Base-by-base conservation (phyloP, 2,329 filamentous ascomycete species). In the Meredithiella fracta region DNA sequence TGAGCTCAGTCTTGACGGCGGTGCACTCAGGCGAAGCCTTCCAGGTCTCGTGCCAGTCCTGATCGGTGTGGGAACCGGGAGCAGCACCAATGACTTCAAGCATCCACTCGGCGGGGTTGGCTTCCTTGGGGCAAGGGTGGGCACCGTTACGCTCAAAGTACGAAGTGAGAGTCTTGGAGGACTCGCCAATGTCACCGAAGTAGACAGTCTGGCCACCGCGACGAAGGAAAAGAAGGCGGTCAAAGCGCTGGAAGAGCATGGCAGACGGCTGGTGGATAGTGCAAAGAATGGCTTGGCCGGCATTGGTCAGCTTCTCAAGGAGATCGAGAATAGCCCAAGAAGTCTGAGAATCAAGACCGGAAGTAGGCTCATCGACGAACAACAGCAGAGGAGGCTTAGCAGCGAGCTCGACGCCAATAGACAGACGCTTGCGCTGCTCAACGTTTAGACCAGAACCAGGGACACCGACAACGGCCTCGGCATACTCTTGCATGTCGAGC, bases 221-320 rank as follows among this genome's bases (percentile, higher is more conserved):
- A 34, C 82, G 81, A 15, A 92, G 72, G 71, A 92, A 87, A 31
- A 91, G 74, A 6, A 92, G 77, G 58, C 85, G 79, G 64, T 92
- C 86, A 65, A 92, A 96, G 58, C 87, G 84, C 67, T 95, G 86
- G 73, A 96, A 95, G 54, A 96, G 76, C 77, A 94, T 89, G 34
- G 90, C 89, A 14, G 87, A 94, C n/a, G 91, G 91, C 68, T 97
- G 91, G 67, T 97, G 91, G 59, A 96, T 96, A 0, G 91, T 96
- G 71, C 89, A 95, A n/a, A 96, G 80, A 68, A 96, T 87, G 53
- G 91, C 90, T 66, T 94, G 88, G 15, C 91, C 90, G 60, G 82
- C 85, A 67, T 91, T 85, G 63, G 88, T 88, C 34, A 96, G 75
- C 69, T 94, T 95, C 68, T 94, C 85, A 42, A 97, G 77, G 9